Percentiles rank a stretch among this genome's conserved stretches.
These are phyloP conservation scores for Bassia scoparia DNA, from an alignment of 148 eudicot species.

Conservation along the genomic window DNA sequence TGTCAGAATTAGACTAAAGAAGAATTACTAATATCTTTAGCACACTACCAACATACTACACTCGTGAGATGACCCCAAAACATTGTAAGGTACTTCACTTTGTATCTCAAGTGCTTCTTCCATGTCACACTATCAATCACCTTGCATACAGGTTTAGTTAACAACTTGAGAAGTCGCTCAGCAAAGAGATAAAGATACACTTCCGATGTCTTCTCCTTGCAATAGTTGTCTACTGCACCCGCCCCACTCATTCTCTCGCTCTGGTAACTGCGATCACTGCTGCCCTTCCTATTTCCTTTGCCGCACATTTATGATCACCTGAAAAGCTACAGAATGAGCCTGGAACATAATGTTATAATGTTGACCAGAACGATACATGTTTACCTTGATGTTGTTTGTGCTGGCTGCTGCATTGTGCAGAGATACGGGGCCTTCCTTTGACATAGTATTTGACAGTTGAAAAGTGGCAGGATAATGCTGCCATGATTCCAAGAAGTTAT, in stretches of 20 bases:
- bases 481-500: conserved; percentile 42
- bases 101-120: conserved; percentile 89
- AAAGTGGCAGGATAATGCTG: conserved; percentile 46
- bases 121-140: conserved; percentile 76
- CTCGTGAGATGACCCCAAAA: conserved; percentile 94
- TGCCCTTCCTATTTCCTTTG: conserved; percentile 89
- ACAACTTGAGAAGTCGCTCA: no score
- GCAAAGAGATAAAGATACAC: conserved; percentile 22
- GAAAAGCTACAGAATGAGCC: neutral
- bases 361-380: neutral
- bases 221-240: conserved; percentile 73
- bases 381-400: conserved; percentile 75
- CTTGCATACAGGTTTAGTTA: no score
- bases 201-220: conserved; percentile 81
- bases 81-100: conserved; percentile 81
- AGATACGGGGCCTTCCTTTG: conserved; percentile 28
- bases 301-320: conserved; percentile 87
- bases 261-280: conserved; percentile 72
- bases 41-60: conserved; percentile 12
- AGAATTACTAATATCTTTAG: neutral
- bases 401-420: conserved; percentile 70
- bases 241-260: conserved; percentile 93
- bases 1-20: conserved; percentile 8
- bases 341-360: neutral
- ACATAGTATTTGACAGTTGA: conserved; percentile 25